phyloP scores from a whole-genome alignment of 1,139 yeast genomes.

The Protomyces lactucae-debilis region DNA sequence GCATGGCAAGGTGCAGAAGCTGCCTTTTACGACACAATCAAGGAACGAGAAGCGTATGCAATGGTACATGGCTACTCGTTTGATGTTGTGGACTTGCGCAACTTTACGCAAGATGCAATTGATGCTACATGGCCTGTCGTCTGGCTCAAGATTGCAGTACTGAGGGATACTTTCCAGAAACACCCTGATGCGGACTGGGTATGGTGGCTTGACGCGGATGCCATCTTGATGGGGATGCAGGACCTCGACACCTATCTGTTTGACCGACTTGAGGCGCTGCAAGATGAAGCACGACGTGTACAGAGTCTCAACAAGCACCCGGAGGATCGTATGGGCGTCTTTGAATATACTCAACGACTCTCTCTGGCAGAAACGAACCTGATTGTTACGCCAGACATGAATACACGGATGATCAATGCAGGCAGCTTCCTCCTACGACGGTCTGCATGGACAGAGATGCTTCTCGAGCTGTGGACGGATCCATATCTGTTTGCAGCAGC shows the following conservation, averaged over 20 bases:
- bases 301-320: not conserved
- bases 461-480: slow-evolving; percentile 36
- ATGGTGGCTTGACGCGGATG: slow-evolving; percentile 33
- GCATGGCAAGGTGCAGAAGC: not conserved
- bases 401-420: slow-evolving; percentile 38
- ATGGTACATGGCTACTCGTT: not conserved
- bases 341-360: not conserved
- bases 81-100: not conserved
- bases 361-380: slow-evolving; percentile 31
- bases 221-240: slow-evolving; percentile 34
- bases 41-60: not conserved
- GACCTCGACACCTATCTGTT: slow-evolving; percentile 39
- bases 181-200: slow-evolving; percentile 2
- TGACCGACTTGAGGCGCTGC: slow-evolving; percentile 35
- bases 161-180: not conserved
- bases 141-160: not conserved
- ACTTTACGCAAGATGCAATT: not conserved
- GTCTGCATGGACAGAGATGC: slow-evolving; percentile 34
- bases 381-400: slow-evolving; percentile 34
- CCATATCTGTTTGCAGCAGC: slow-evolving; percentile 28
- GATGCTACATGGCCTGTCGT: not conserved
- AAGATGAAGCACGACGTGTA: slow-evolving; percentile 31
- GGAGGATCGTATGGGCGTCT: not conserved
- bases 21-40: not conserved
- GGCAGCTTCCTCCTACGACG: slow-evolving; percentile 41